These are phyloP conservation scores for Alternaria incomplexa DNA, from an alignment of 2,329 filamentous ascomycete genomes.

Conservation along the genomic window DNA sequence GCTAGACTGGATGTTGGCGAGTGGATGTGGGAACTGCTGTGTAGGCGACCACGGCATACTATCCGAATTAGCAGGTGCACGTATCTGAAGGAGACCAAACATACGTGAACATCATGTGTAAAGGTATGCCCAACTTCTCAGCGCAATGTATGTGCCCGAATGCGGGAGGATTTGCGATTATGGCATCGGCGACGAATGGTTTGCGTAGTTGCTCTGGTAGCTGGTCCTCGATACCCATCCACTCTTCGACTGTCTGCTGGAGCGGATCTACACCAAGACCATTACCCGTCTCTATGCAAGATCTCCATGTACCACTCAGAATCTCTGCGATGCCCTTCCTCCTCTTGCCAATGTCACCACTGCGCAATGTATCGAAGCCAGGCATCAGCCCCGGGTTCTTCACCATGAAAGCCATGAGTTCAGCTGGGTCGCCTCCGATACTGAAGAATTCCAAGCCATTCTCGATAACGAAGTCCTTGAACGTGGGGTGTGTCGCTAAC, in stretches of 20 bases:
- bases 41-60: slow-evolving; percentile 91
- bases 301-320: slow-evolving; percentile 84
- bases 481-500: slow-evolving; percentile 57
- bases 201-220: slow-evolving; percentile 42
- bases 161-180: slow-evolving; percentile 79
- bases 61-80: slow-evolving; percentile 8
- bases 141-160: slow-evolving; percentile 79
- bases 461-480: slow-evolving; percentile 57
- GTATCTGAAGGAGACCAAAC: slow-evolving; percentile 37
- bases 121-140: slow-evolving; percentile 74
- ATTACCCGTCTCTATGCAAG: slow-evolving; percentile 80
- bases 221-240: slow-evolving; percentile 51
- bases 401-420: slow-evolving; percentile 80
- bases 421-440: slow-evolving; percentile 57
- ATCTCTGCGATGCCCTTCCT: slow-evolving; percentile 79
- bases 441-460: slow-evolving; percentile 60
- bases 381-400: slow-evolving; percentile 88
- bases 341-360: slow-evolving; percentile 76
- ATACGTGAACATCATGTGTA: slow-evolving; percentile 89
- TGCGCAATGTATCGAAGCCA: slow-evolving; percentile 75
- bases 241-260: slow-evolving; percentile 61
- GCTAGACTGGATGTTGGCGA: slow-evolving; percentile 79
- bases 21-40: slow-evolving; percentile 81
- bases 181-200: slow-evolving; percentile 83
- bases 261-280: slow-evolving; percentile 61